Percentiles rank a stretch among this genome's conserved stretches.
These are phyloP conservation scores for Umbellularia californica DNA, from an alignment of 164 flowering plant genomes.

Conservation along the genomic window DNA sequence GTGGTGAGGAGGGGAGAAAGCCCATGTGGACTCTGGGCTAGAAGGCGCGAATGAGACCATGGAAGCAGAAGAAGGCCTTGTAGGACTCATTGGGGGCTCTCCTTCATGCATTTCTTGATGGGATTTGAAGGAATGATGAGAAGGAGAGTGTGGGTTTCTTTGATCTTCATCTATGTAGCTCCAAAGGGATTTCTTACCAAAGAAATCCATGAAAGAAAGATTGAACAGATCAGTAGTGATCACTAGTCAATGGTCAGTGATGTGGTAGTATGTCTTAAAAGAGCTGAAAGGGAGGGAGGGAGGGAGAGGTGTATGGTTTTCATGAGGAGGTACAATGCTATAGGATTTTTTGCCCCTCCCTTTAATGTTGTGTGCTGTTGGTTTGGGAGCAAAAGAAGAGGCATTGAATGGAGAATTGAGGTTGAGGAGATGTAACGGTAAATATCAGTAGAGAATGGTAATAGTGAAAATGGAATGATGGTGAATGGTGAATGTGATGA, in stretches of 20 bases:
- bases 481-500: too few relatives aligned
- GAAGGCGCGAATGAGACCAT: constrained; percentile 3
- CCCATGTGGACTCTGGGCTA: constrained; percentile 29
- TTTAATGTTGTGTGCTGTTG: too few relatives aligned
- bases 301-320: too few relatives aligned
- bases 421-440: too few relatives aligned
- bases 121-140: constrained; percentile 9
- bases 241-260: too few relatives aligned
- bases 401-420: too few relatives aligned
- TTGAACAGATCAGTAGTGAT: too few relatives aligned
- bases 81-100: constrained; percentile 5
- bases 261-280: not conserved
- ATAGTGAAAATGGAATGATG: too few relatives aligned
- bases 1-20: constrained; percentile 20
- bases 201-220: constrained; percentile 10
- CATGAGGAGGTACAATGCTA: too few relatives aligned
- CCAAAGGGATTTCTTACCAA: constrained; percentile 12
- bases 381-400: too few relatives aligned
- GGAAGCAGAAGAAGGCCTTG: constrained; percentile 12
- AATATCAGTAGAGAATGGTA: too few relatives aligned
- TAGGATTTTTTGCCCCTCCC: too few relatives aligned
- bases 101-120: constrained; percentile 2
- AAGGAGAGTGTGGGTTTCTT: constrained; percentile 6
- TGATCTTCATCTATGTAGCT: constrained; percentile 18
- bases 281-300: not conserved